Evolutionary conservation across 1,139 yeast species (phyloP).

Genomic region (Protomyces pachydermus): DNA sequence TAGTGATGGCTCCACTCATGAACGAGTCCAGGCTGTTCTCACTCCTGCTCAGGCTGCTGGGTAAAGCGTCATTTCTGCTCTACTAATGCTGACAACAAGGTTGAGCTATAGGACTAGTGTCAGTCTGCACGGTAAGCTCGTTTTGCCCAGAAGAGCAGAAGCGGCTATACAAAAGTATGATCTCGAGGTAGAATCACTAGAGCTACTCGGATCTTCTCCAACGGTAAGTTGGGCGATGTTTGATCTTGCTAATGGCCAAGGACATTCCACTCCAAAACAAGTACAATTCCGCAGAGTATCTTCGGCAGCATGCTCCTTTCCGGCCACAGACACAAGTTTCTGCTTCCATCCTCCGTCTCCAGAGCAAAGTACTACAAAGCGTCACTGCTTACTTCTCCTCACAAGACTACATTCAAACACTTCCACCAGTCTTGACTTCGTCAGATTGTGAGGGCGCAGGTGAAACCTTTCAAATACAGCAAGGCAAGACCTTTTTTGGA

Average conservation of each 20-base stretch:
- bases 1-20: conserved; percentile 64
- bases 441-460: conserved; percentile 99
- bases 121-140: conserved; percentile 44
- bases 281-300: conserved; percentile 56
- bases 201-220: conserved; percentile 44
- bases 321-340: conserved; percentile 68
- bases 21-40: conserved; percentile 55
- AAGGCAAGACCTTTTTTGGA: conserved; percentile 52
- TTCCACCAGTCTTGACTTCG: conserved; percentile 80
- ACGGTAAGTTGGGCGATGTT: background rate
- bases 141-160: conserved; percentile 24
- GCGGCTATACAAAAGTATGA: conserved; percentile 28
- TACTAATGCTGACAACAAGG: conserved; percentile 35
- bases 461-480: conserved; percentile 62
- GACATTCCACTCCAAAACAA: conserved; percentile 84
- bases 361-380: conserved; percentile 60
- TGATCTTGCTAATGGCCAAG: conserved; percentile 38
- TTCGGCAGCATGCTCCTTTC: conserved; percentile 60
- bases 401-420: conserved; percentile 60
- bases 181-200: conserved; percentile 30
- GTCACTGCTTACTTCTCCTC: conserved; percentile 53
- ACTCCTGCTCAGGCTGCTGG: conserved; percentile 35
- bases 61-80: conserved; percentile 22
- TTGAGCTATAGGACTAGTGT: conserved; percentile 48
- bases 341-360: conserved; percentile 61